phyloP scores from a whole-genome alignment of 2,329 filamentous ascomycete species.

The Arthroderma sp. region DNA sequence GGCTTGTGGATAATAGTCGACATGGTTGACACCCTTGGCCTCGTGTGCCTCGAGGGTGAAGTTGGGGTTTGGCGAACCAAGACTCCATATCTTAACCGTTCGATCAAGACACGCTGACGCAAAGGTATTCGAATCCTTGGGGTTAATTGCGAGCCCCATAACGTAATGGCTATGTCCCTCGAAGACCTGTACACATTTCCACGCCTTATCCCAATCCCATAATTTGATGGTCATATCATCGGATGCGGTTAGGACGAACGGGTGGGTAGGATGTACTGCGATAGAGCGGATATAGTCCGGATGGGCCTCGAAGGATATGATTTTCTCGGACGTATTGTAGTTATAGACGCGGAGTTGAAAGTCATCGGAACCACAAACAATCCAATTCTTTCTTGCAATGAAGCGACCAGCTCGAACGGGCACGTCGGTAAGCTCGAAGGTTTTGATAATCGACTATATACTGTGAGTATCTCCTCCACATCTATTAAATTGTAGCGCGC shows the following conservation, averaged over 20 bases:
- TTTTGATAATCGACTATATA: constrained; percentile 74
- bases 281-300: constrained; percentile 98
- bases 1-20: constrained; percentile 66
- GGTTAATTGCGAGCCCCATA: constrained; percentile 93
- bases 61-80: constrained; percentile 86
- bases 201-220: constrained; percentile 97
- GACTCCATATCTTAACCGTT: constrained; percentile 95
- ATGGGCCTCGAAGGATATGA: constrained; percentile 91
- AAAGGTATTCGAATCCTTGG: constrained; percentile 88
- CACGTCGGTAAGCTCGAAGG: constrained; percentile 96
- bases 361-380: constrained; percentile 87
- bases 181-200: constrained; percentile 96
- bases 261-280: constrained; percentile 85
- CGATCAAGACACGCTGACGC: constrained; percentile 90
- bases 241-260: constrained; percentile 87
- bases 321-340: constrained; percentile 99
- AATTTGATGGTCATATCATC: constrained; percentile 99
- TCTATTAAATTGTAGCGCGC: neutral
- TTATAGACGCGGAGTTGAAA: constrained; percentile 88
- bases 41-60: constrained; percentile 96
- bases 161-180: constrained; percentile 95
- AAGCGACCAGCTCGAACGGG: constrained; percentile 94
- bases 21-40: constrained; percentile 93
- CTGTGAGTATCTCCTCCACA: constrained; percentile 11
- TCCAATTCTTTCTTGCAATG: constrained; percentile 97